Evolutionary conservation across 73 alveolate species (phyloP).

Genomic region (Paramecium pentaurelia): DNA sequence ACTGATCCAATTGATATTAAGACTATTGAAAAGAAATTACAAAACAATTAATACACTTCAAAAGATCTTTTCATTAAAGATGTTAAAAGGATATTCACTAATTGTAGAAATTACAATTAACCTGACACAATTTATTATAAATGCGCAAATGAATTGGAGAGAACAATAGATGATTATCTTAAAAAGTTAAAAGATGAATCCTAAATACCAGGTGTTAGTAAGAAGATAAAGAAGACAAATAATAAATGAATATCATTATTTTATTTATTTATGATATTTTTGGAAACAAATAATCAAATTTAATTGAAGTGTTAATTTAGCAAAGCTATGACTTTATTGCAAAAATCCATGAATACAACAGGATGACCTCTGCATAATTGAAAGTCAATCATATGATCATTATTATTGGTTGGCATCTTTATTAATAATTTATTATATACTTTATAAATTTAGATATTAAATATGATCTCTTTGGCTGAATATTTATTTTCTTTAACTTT

Average conservation of each 20-base stretch:
- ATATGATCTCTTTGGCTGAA: conserved; percentile 25
- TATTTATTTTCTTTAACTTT: not conserved
- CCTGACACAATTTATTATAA: conserved; percentile 80
- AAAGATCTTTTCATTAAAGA: conserved; percentile 75
- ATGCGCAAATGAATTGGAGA: conserved; percentile 79
- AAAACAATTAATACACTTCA: conserved; percentile 70
- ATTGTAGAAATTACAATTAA: conserved; percentile 79
- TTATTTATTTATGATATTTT: not conserved
- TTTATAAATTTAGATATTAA: conserved; percentile 18
- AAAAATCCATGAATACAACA: conserved; percentile 27
- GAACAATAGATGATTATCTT: conserved; percentile 70
- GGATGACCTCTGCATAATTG: conserved; percentile 43
- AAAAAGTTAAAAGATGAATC: conserved; percentile 73
- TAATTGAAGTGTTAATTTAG: conserved; percentile 46
- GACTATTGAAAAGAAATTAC: conserved; percentile 74
- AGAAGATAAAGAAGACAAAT: not conserved
- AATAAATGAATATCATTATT: not conserved
- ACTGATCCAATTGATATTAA: conserved; percentile 89
- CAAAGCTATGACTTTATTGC: conserved; percentile 32
- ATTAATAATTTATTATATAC: not conserved
- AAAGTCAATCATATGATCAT: conserved; percentile 33
- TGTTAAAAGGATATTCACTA: conserved; percentile 78
- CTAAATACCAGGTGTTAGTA: not conserved
- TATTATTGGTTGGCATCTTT: conserved; percentile 35
- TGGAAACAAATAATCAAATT: conserved; percentile 22